Base-by-base conservation (phyloP, 495 filamentous ascomycete species). In the Beverwykella pulmonaria region DNA sequence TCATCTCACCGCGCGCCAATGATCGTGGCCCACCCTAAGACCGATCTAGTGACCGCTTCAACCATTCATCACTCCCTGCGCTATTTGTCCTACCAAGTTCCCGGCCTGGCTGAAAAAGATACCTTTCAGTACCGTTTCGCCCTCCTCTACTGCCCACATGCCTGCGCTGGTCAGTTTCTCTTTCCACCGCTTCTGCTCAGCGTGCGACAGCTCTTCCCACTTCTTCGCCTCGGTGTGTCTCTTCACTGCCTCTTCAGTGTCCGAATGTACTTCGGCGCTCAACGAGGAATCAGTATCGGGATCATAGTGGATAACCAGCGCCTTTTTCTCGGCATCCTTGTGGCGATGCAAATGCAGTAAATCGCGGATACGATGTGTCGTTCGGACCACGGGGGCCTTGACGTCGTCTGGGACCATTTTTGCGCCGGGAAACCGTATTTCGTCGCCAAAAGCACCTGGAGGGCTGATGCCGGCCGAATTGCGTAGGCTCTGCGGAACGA, bases 71-170 rank as follows among this genome's bases (percentile, higher is more conserved):
- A 67, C 50, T n/a, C 59, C 69, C 50, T 71, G 63, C 32, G 69
- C 69, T 49, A 68, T 29, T 22, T 63, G 47, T 23, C 69, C 69
- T 36, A 71, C 61, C 19, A 71, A 26, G 22, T 81, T 85, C 59
- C 82, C 89, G 56, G 86, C 77, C 76, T 91, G 83, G 22, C 86
- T 82, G 78, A 95, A 95, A 49, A 95, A 75, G 7, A 96, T 81
- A 7, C 89, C 86, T 74, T 87, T 82, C 36, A 94, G 81, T 14
- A 94, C 82, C 32, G 81, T 82, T 76, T 92, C 90, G 0, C 89
- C 89, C 76, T 92, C 83, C 39, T 83, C 83, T 59, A 83, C 83
- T 5, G 82, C 80, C 90, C 90, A 93, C 56, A 91, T 81, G 4
- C 91, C 92, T 2, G 90, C 87, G 61, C 85, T 79, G 61, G 81